Conservation (phyloP, 805 yeast genomes). For the Crinitomyces ghanaensis region DNA sequence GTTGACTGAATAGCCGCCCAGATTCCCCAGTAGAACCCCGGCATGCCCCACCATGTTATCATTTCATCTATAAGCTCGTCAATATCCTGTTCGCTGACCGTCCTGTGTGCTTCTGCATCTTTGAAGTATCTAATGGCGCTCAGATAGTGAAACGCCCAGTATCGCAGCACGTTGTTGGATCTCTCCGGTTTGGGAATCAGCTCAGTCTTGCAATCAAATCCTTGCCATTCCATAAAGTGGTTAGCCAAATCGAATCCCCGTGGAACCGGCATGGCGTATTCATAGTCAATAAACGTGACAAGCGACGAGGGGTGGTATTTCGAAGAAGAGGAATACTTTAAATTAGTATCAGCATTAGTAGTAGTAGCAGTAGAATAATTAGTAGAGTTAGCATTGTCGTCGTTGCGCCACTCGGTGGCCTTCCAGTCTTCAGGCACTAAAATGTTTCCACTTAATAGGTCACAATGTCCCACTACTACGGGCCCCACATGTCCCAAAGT, state of each 20-base stretch:
- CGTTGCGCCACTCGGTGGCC: constrained; percentile 3
- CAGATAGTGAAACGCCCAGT: constrained; percentile 52
- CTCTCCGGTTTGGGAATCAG: constrained; percentile 44
- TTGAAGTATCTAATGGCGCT: constrained; percentile 19
- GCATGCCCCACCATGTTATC: constrained; percentile 55
- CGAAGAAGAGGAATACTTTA: constrained; percentile 12
- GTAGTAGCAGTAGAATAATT: neutral
- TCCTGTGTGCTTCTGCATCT: constrained; percentile 2
- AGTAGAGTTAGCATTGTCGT: neutral
- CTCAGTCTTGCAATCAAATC: constrained; percentile 55
- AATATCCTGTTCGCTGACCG: constrained; percentile 24
- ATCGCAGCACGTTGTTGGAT: constrained; percentile 34
- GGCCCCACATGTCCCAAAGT: constrained; percentile 27
- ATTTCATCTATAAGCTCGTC: constrained; percentile 44
- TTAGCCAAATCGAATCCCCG: constrained; percentile 89
- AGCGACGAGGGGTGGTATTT: constrained; percentile 9
- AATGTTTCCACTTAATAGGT: constrained; percentile 62
- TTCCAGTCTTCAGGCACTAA: constrained; percentile 40
- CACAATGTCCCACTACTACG: constrained; percentile 57
- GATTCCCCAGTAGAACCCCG: constrained; percentile 78
- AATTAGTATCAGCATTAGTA: constrained; percentile 3
- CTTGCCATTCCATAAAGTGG: constrained; percentile 94
- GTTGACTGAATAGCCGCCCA: constrained; percentile 71
- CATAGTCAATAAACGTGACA: constrained; percentile 71
- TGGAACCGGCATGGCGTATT: constrained; percentile 82